Base-by-base conservation (phyloP, 78 protist genomes). In the Dictyostelium firmibasis region DNA sequence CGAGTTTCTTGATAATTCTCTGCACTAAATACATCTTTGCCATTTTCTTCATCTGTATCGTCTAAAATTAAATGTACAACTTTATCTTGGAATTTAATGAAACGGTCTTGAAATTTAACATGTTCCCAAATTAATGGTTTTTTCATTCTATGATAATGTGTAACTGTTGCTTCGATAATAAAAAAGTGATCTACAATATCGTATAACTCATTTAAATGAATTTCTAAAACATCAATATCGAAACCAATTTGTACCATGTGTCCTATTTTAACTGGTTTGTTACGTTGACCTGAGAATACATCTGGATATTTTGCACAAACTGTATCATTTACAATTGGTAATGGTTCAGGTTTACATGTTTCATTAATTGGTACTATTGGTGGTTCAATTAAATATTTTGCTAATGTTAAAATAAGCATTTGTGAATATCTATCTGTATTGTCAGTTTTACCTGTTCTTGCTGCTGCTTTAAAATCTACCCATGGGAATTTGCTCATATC, bases 61-160 rank as follows among this genome's bases (percentile, higher is more conserved):
- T 76, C 82, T 0, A 76, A 36, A 2, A 76, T 38, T 23, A 76
- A 76, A 76, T 76, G 82, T 5, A 76, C 47, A 0, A 76, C 47
- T 38, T 76, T 76, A 20, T 76, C 82, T 76, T 76, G 82, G 35
- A 76, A 76, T 33, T 36, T 76, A 16, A 76, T 18, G 27, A 76
- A 76, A 31, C 82, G 31, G 38, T 76, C 82, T 76, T 76, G 82
- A 20, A 31, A 27, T 76, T 76, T 76, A 36, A 76, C 82, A 36
- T 76, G 82, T 16, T 76, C 82, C 82, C 82, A 76, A 31, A 76
- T 76, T 4, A 76, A 76, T 76, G 82, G 82, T 76, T 76, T 76
- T 16, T 76, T 76, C 38, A 76, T 23, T 38, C 10, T 36, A 76
- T 36, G 57, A 76, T 76, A 76, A 38, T 76, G 82, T 14, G 82